Evolutionary conservation across 139 green algal genomes (phyloP), one percentile per base, ranked within the genome.

Genomic region (Spirogloea muscicola): DNA sequence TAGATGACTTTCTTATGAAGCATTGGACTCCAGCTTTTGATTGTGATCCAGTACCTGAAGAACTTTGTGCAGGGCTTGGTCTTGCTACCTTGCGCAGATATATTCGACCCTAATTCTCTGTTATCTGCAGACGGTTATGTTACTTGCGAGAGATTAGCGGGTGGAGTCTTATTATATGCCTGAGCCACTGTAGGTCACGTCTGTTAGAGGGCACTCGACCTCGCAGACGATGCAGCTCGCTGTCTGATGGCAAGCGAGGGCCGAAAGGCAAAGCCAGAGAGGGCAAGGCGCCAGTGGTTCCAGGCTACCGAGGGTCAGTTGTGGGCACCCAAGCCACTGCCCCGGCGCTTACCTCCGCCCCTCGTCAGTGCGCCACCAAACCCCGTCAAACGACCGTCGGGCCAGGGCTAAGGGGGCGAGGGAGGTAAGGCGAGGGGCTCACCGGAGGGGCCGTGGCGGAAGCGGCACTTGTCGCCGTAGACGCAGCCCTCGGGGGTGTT

Each of bases 401-500:
- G 21, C 21, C 46, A 31, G 21, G 21, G 46, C 46, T 21, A 21
- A 31, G 21, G 21, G 21, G 21, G 21, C 46, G 21, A 55, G 46
- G 46, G 21, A 21, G 21, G 21, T 21, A 21, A 62, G 40, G 52
- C 52, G 5, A 39, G 31, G 37, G 5, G 9, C 0, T n/a, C n/a
- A 29, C 7, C 25, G 13, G 40, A 69, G 13, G 9, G n/a, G 31
- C 62, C 6, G 34, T 55, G 40, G 10, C 62, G 39, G 13, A 70
- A 77, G 27, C 58, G 31, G 59, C 67, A 77, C 36, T 41, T 73
- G 67, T 76, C 67, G 29, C 67, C 58, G 29, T 62, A 76, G n/a
- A 25, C 18, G 9, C 59, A 76, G 25, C 59, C 67, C 10, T 77
- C 58, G n/a, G 67, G 67, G 3, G 67, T 76, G 18, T 44, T 10